Percentiles rank a stretch among this genome's conserved stretches.
Evolutionary conservation across 2,329 filamentous ascomycete species (phyloP).

Genomic region (Orbilia oligospora): DNA sequence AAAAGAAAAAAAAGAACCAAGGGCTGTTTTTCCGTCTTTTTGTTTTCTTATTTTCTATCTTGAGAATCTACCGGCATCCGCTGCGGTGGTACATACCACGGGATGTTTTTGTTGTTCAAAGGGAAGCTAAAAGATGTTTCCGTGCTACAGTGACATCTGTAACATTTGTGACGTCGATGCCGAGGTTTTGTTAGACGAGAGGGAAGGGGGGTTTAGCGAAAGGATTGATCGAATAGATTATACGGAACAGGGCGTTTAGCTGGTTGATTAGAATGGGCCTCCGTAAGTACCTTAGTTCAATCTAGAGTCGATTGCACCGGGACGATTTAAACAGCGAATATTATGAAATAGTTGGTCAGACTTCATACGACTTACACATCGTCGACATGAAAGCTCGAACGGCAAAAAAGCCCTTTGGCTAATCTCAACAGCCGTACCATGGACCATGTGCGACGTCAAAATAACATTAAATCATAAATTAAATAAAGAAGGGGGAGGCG

Average conservation of each 20-base stretch:
- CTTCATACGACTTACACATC: background rate
- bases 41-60: background rate
- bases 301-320: background rate
- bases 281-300: background rate
- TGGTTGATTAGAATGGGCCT: background rate
- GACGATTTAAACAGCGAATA: background rate
- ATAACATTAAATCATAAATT: conserved; percentile 31
- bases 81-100: conserved; percentile 18
- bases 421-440: conserved; percentile 11
- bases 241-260: background rate
- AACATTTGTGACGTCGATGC: conserved; percentile 43
- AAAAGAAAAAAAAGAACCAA: too few species aligned
- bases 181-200: conserved; percentile 1
- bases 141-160: conserved; percentile 39
- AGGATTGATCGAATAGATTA: background rate
- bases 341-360: background rate
- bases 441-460: conserved; percentile 13
- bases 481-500: conserved; percentile 58
- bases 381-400: background rate
- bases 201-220: conserved; percentile 22
- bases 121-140: background rate
- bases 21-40: too few species aligned
- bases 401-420: background rate
- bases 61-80: conserved; percentile 13
- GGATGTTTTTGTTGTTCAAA: conserved; percentile 6